Base-by-base conservation (phyloP, 2,329 filamentous ascomycete species). In the Emergomyces pasteurianus region DNA sequence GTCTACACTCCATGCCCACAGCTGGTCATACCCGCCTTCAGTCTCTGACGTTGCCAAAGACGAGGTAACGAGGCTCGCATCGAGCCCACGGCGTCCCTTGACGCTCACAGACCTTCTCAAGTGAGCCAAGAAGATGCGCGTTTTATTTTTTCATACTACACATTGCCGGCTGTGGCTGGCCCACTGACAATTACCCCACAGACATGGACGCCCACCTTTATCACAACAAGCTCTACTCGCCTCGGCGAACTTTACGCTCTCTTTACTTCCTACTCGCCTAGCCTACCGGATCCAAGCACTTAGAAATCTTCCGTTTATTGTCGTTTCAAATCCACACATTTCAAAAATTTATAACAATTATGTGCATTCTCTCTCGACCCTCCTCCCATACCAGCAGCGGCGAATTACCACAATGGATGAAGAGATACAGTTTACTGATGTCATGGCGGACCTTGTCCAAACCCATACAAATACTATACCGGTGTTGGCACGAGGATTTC, bases 271-370 rank as follows among this genome's bases (percentile, higher is more conserved):
- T 16, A 89, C 94, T 57, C 90, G 94, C 43, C 86, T 99, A 31
- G 94, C 94, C 31, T 90, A 95, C 72, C 90, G 94, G 61, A 95
- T 99, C 65, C 89, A 96, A 73, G 90, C 91, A 50, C 80, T 99
- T 21, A 87, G 92, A 65, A 96, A 95, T 72, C 84, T 99, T 9
- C 94, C 94, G 0, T 99, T 92, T 75, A 97, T 99, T 65, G 92
- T 99, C 60, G 94, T 99, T 31, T 92, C 92, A n/a, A 97, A 99
- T 72, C 90, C 91, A 0, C 90, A 96, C 72, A 91, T 99, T 67
- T 89, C 87, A 31, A 87, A 88, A 69, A 99, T 99, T 65, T 96
- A 97, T 79, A 86, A 89, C 75, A 97, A 96, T 75, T 99, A 99
- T 74, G 81, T 95, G 52, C 92, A 96, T 75, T 96, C 91, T 2